Base-by-base conservation (phyloP, 768 basidiomycete species). In the Naganishia vishniacii region DNA sequence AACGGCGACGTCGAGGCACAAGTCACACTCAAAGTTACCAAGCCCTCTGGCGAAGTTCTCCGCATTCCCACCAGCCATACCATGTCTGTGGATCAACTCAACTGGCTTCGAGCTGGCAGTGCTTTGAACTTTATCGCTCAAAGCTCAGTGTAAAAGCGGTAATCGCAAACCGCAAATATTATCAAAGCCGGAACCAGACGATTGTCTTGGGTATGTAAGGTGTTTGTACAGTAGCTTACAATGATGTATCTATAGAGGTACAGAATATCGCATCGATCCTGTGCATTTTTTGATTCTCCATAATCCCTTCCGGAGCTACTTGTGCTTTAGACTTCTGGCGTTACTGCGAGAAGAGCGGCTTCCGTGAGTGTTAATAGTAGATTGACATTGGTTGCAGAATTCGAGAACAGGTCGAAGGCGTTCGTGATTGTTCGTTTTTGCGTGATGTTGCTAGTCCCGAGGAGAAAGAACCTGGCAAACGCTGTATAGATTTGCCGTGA, bases 31-130 rank as follows among this genome's bases (percentile, higher is more conserved):
- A 81, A 82, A 66, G 87, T 97, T 45, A 88, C 84, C 45, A 87
- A 83, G 73, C 76, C 80, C 26, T 78, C 78, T 66, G 90, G 88
- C 7, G 81, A 84, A 44, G 71, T 77, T 20, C 85, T 90, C 67
- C 82, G 86, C 70, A 82, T 97, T 67, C 76, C 79, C 44, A 88
- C 88, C 3, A 86, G 81, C 72, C 94, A 98, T 76, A 94, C 93
- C 3, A 86, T 98, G 86, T 90, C 88, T 18, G 77, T 75, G 26
- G 93, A 95, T 75, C 92, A 95, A 78, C 78, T 94, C 47, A 86
- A 87, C 65, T 98, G 94, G 94, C 80, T 99, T 62, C 80, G 81
- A 59, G 86, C 87, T 25, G 94, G 94, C 3, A 89, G 88, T 32
- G 94, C 93, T 1, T 75, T 99, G 69, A 99, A 98, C 76, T 79